These are phyloP conservation scores for Salicornia ramosissima DNA, from an alignment of 148 eudicot genomes.

Conservation along the genomic window DNA sequence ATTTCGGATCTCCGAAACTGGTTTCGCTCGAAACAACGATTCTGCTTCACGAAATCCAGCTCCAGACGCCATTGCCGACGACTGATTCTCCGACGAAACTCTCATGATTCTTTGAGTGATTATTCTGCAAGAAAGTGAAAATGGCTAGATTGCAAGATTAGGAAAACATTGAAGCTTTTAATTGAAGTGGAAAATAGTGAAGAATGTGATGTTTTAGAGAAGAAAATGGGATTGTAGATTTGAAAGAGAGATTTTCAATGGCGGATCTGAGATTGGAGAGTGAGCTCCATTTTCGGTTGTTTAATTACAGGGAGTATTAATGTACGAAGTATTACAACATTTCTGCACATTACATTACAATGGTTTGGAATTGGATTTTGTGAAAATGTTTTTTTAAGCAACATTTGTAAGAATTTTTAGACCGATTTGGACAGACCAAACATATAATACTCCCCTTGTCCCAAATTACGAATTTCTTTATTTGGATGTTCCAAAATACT, in stretches of 20 bases:
- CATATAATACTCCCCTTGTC: too few relatives aligned
- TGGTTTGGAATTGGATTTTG: too few relatives aligned
- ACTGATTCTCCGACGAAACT: constrained; percentile 24
- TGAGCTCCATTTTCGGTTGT: background rate
- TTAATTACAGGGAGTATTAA: background rate
- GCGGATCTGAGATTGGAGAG: constrained; percentile 14
- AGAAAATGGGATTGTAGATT: background rate
- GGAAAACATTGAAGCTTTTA: background rate
- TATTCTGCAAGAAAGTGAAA: constrained; percentile 1
- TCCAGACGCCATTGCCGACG: constrained; percentile 27
- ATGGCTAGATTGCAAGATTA: background rate
- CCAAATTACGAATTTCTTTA: too few relatives aligned
- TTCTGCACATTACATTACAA: too few relatives aligned
- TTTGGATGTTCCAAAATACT: too few relatives aligned
- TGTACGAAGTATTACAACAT: background rate
- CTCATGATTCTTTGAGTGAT: constrained; percentile 12
- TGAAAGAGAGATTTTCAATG: constrained; percentile 10
- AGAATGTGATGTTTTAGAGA: background rate
- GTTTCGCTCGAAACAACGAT: constrained; percentile 43
- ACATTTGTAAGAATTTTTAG: too few relatives aligned
- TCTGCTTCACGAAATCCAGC: constrained; percentile 42
- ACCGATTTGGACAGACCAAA: too few relatives aligned
- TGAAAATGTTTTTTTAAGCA: too few relatives aligned
- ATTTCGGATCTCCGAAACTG: constrained; percentile 53
- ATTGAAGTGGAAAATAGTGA: background rate